phyloP scores from a whole-genome alignment of 371 early-diverging fungal species.

The Syncephalastrum sp. region DNA sequence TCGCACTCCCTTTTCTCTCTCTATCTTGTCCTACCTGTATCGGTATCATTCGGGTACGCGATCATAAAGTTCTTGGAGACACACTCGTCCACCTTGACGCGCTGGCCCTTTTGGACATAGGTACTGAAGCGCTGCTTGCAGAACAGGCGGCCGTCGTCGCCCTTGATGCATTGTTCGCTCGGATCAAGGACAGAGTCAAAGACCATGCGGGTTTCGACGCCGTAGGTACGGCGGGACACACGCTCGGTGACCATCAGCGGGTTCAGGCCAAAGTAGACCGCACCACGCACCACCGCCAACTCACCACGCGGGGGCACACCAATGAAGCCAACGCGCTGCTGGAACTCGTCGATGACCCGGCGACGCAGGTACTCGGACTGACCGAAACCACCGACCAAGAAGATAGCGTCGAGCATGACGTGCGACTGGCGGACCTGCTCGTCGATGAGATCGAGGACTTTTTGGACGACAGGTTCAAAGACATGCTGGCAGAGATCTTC shows the following conservation, averaged over 20 bases:
- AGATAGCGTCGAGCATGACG: slow-evolving; percentile 48
- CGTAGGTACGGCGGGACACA: slow-evolving; percentile 62
- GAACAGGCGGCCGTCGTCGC: slow-evolving; percentile 45
- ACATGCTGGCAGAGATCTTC: slow-evolving; percentile 52
- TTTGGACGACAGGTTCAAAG: slow-evolving; percentile 57
- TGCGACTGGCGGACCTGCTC: slow-evolving; percentile 52
- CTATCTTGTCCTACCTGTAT: slow-evolving; percentile 33
- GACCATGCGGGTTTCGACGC: slow-evolving; percentile 63
- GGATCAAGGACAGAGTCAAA: slow-evolving; percentile 59
- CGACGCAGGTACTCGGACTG: slow-evolving; percentile 58
- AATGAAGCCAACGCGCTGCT: slow-evolving; percentile 48
- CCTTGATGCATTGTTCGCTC: slow-evolving; percentile 56
- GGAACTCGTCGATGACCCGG: slow-evolving; percentile 44
- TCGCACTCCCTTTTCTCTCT: not conserved
- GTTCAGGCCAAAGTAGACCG: slow-evolving; percentile 58
- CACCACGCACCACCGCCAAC: slow-evolving; percentile 50
- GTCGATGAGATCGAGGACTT: slow-evolving; percentile 55
- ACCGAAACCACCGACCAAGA: slow-evolving; percentile 64
- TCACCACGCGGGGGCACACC: slow-evolving; percentile 58
- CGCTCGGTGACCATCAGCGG: slow-evolving; percentile 58
- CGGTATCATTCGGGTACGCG: slow-evolving; percentile 55
- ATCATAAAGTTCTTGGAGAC: slow-evolving; percentile 66
- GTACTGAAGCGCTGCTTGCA: slow-evolving; percentile 62
- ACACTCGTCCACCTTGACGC: slow-evolving; percentile 57
- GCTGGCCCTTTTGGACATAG: slow-evolving; percentile 60